phyloP scores from a whole-genome alignment of 2,329 filamentous ascomycete species.

The Nothophoma quercina region DNA sequence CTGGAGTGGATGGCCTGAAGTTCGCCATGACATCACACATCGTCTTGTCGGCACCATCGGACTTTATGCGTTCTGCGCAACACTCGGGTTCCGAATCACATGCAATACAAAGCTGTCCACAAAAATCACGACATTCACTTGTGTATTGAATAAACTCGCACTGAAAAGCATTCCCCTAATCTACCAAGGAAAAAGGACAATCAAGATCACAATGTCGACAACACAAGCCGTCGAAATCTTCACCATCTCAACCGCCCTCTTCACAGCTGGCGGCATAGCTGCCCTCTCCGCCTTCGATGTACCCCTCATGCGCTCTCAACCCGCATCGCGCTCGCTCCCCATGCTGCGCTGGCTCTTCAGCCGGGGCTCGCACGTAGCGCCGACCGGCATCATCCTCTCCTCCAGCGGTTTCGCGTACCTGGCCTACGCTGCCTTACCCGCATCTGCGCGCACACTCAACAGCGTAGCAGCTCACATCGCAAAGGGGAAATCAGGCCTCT shows the following conservation, averaged over 20 bases:
- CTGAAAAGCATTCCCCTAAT: not conserved
- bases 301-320: conserved; percentile 43
- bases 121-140: not conserved
- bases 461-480: not conserved
- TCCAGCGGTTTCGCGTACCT: conserved; percentile 39
- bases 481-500: conserved; percentile 19
- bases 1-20: conserved; percentile 5
- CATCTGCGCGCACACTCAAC: not conserved
- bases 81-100: conserved; percentile 8
- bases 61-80: conserved; percentile 8
- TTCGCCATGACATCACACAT: conserved; percentile 18
- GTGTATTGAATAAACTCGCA: not conserved
- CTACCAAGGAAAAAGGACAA: not conserved
- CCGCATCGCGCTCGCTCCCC: conserved; percentile 49
- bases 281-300: conserved; percentile 45
- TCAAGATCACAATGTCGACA: conserved; percentile 12
- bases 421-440: conserved; percentile 24
- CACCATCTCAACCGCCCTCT: conserved; percentile 43
- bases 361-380: conserved; percentile 49
- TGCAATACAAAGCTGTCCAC: conserved; percentile 1
- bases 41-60: conserved; percentile 7
- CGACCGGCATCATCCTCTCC: conserved; percentile 36
- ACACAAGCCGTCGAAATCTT: conserved; percentile 31
- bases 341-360: conserved; percentile 48
- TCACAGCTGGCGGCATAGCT: conserved; percentile 46